Evolutionary conservation across 768 basidiomycete species (phyloP).

Genomic region (Mycena chlorophos): DNA sequence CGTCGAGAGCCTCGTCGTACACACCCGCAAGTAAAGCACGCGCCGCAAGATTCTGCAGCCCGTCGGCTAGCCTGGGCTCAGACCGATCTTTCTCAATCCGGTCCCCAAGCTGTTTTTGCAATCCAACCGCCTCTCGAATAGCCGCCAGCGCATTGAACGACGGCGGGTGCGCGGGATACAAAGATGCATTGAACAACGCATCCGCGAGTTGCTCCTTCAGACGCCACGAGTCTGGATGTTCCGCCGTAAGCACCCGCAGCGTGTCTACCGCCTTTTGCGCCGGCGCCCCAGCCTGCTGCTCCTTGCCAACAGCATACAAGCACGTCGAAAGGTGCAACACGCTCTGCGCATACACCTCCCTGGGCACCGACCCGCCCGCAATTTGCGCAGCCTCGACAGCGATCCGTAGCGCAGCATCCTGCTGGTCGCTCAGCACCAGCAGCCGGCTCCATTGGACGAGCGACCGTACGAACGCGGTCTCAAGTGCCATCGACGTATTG

Average conservation of each 20-base stretch:
- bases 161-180: neutral
- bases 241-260: slow-evolving; percentile 3
- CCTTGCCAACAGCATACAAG: slow-evolving; percentile 7
- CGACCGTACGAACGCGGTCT: neutral
- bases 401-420: slow-evolving; percentile 5
- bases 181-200: slow-evolving; percentile 17
- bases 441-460: slow-evolving; percentile 12
- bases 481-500: neutral
- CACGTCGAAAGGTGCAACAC: slow-evolving; percentile 14
- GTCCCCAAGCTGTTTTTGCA: neutral
- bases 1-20: slow-evolving; percentile 10
- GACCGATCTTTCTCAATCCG: neutral
- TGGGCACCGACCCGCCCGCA: neutral
- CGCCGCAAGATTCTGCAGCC: slow-evolving; percentile 18
- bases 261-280: slow-evolving; percentile 12
- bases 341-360: slow-evolving; percentile 8
- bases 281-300: slow-evolving; percentile 1
- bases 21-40: slow-evolving; percentile 8
- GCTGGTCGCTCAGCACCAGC: slow-evolving; percentile 1
- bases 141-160: slow-evolving; percentile 4
- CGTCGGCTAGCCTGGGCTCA: slow-evolving; percentile 10
- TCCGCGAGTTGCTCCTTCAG: slow-evolving; percentile 18
- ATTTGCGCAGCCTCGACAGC: slow-evolving; percentile 12
- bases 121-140: slow-evolving; percentile 9
- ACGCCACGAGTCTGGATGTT: slow-evolving; percentile 13